Evolutionary conservation across 768 basidiomycete genomes (phyloP), one percentile per base, ranked within the genome.

Genomic region (Kwoniella bestiolae): DNA sequence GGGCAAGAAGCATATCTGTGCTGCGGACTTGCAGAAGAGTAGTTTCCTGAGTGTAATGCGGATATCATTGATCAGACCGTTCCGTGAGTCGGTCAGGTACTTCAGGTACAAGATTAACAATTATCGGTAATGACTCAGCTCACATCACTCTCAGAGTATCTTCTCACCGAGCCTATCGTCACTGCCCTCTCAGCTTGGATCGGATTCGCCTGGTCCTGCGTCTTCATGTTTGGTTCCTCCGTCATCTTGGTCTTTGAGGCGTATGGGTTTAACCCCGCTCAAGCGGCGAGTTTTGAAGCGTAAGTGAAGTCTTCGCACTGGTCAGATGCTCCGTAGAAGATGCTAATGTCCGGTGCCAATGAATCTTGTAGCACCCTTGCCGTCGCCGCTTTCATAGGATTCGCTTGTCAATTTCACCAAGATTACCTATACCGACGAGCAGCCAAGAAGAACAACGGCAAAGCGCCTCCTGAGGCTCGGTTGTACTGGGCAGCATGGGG

Each of bases 81-180:
- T 80, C 12, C 44, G 76, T 79, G 49, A 67, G 76, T 75, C 18
- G 8, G 38, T 5, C 12, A 18, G 18, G 14, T 5, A n/a, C n/a
- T n/a, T n/a, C n/a, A n/a, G n/a, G n/a, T n/a, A n/a, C n/a, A n/a
- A n/a, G n/a, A n/a, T n/a, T n/a, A n/a, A n/a, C n/a, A n/a, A n/a
- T n/a, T n/a, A n/a, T n/a, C n/a, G n/a, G n/a, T n/a, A n/a, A n/a
- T n/a, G n/a, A n/a, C n/a, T n/a, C n/a, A n/a, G n/a, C n/a, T n/a
- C n/a, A n/a, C n/a, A n/a, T 57, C 14, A 62, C 28, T 23, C 47
- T 25, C 60, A 76, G 75, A 65, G 44, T 74, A 61, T 52, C 75
- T 79, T 4, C 38, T 68, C 44, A 79, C 77, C 3, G 79, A 80
- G 56, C 79, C 79, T 1, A 80, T 80, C 50, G 79, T 80, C 1